A percentile compares a stretch with the other conserved stretches of the same genome.
Evolutionary conservation across 1,284 basidiomycete species (phyloP).

Genomic region (Cryptococcus maquisensis): DNA sequence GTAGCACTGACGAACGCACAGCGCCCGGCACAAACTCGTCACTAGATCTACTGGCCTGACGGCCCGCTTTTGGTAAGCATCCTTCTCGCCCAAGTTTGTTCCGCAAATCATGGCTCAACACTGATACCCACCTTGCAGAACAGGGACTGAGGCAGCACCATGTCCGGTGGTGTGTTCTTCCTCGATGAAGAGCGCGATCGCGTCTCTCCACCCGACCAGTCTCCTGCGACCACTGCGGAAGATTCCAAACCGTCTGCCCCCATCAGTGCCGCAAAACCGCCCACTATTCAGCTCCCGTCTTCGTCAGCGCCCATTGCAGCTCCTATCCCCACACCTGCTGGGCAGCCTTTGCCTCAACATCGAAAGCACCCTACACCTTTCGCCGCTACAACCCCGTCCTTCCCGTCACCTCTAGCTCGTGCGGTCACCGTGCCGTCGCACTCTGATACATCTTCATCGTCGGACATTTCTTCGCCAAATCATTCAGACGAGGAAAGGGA

Average conservation of each 20-base stretch:
- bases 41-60: too few species aligned
- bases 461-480: conserved; percentile 28
- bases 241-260: conserved; percentile 5
- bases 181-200: conserved; percentile 40
- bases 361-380: conserved; percentile 37
- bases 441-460: conserved; percentile 39
- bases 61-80: too few species aligned
- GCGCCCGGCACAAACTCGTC: too few species aligned
- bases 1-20: too few species aligned
- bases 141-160: neutral
- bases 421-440: conserved; percentile 40
- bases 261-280: neutral
- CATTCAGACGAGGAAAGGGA: conserved; percentile 28
- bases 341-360: conserved; percentile 18
- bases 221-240: conserved; percentile 13
- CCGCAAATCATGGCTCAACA: too few species aligned
- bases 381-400: conserved; percentile 41
- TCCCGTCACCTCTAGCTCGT: conserved; percentile 45
- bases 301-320: conserved; percentile 2
- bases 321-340: conserved; percentile 19
- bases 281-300: conserved; percentile 20
- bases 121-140: too few species aligned
- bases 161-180: conserved; percentile 37
- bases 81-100: too few species aligned
- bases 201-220: conserved; percentile 17